A percentile compares a stretch with the other conserved stretches of the same genome.
These are phyloP conservation scores for Saturnispora sanitii DNA, from an alignment of 805 yeast genomes.

Conservation along the genomic window DNA sequence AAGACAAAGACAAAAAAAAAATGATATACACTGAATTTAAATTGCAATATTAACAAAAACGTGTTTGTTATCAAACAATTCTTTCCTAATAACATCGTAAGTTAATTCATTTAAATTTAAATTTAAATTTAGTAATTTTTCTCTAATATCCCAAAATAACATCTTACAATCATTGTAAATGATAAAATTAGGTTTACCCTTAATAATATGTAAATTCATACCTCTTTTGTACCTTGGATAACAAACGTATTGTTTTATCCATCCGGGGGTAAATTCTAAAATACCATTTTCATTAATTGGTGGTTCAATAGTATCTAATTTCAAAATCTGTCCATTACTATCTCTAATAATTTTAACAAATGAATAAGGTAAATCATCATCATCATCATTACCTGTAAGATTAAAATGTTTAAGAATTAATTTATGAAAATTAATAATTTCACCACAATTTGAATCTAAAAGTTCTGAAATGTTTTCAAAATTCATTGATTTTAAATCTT, in stretches of 20 bases:
- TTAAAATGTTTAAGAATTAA: constrained; percentile 13
- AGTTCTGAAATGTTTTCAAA: neutral
- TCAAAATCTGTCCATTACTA: constrained; percentile 29
- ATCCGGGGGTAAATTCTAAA: constrained; percentile 21
- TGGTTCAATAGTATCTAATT: constrained; percentile 27
- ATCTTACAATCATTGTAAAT: constrained; percentile 24
- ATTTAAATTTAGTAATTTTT: constrained; percentile 7
- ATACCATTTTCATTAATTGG: constrained; percentile 12
- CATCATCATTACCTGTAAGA: constrained; percentile 18
- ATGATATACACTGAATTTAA: too few species aligned
- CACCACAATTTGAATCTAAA: neutral
- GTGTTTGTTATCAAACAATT: neutral
- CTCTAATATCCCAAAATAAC: constrained; percentile 24
- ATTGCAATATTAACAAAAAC: constrained; percentile 2
- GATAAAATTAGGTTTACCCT: constrained; percentile 12
- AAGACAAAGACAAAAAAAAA: too few species aligned
- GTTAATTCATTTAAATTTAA: neutral
- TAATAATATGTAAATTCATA: constrained; percentile 31
- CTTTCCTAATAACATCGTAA: neutral
- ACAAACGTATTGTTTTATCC: constrained; percentile 32
- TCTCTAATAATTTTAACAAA: constrained; percentile 33
- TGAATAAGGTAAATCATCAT: neutral
- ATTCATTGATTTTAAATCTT: neutral
- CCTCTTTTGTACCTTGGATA: constrained; percentile 36
- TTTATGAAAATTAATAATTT: constrained; percentile 15